Conservation (phyloP, 106 monocot genomes). For the Dendrobium catenatum region DNA sequence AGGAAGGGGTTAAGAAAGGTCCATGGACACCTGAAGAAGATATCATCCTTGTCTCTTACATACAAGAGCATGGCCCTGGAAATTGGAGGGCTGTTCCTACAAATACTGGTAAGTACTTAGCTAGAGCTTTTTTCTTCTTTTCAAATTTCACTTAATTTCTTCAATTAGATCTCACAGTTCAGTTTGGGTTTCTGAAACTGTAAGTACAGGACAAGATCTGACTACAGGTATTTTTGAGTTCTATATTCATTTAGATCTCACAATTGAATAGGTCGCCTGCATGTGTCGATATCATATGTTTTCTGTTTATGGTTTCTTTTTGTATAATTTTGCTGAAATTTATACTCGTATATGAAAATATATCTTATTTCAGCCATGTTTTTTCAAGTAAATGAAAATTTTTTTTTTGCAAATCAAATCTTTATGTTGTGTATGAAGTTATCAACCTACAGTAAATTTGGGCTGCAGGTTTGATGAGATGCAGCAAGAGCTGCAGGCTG, state of each 20-base stretch:
- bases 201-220: too few species aligned
- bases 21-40: constrained; percentile 59
- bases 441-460: not conserved
- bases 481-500: constrained; percentile 48
- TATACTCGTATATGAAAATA: too few species aligned
- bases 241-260: not conserved
- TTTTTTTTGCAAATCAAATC: not conserved
- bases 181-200: not conserved
- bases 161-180: not conserved
- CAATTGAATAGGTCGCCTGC: too few species aligned
- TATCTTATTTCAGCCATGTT: not conserved
- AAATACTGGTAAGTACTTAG: constrained; percentile 22
- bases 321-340: too few species aligned
- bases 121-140: too few species aligned
- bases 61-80: constrained; percentile 41
- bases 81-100: constrained; percentile 48
- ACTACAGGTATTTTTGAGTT: too few species aligned
- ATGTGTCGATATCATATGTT: too few species aligned
- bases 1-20: constrained; percentile 42
- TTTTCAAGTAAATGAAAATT: not conserved
- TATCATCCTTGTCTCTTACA: constrained; percentile 34
- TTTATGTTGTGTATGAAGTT: not conserved
- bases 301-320: too few species aligned
- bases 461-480: constrained; percentile 35
- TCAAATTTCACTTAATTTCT: not conserved